These are phyloP conservation scores for Thielaviopsis punctulata DNA, from an alignment of 2,329 filamentous ascomycete genomes.

Conservation along the genomic window DNA sequence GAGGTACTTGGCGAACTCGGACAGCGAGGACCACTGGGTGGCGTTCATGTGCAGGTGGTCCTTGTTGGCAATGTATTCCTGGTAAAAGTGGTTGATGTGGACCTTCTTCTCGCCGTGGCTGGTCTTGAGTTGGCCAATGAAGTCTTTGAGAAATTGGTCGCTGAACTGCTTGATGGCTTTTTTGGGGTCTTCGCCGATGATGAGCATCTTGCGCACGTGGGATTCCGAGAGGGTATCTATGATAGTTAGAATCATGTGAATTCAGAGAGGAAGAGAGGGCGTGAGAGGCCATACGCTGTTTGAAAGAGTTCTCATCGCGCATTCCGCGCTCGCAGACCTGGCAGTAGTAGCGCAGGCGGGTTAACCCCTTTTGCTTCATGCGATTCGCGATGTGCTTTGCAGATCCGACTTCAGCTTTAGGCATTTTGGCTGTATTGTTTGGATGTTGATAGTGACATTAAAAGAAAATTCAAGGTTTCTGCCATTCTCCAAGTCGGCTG, in stretches of 20 bases:
- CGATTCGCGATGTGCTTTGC: slow-evolving; percentile 85
- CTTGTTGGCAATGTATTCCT: slow-evolving; percentile 78
- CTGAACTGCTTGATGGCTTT: slow-evolving; percentile 72
- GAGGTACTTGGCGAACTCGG: slow-evolving; percentile 76
- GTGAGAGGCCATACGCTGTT: slow-evolving; percentile 14
- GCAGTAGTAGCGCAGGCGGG: slow-evolving; percentile 84
- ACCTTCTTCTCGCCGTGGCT: slow-evolving; percentile 83
- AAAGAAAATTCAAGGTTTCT: neutral
- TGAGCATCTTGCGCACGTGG: slow-evolving; percentile 76
- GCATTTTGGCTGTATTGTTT: slow-evolving; percentile 42
- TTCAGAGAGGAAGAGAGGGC: neutral
- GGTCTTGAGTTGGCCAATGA: slow-evolving; percentile 59
- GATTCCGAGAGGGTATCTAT: slow-evolving; percentile 72
- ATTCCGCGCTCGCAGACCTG: slow-evolving; percentile 47
- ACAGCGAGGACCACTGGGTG: slow-evolving; percentile 73
- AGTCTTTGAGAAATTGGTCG: slow-evolving; percentile 66
- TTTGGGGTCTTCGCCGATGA: slow-evolving; percentile 74
- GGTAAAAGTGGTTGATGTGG: slow-evolving; percentile 84
- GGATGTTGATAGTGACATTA: neutral
- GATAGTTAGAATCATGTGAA: slow-evolving; percentile 26
- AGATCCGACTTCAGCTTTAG: slow-evolving; percentile 77
- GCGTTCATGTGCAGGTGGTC: slow-evolving; percentile 88
- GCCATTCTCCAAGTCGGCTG: neutral
- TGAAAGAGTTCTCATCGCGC: slow-evolving; percentile 14
- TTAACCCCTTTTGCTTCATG: slow-evolving; percentile 64